These are phyloP conservation scores for Trifolium dubium DNA, from an alignment of 306 rosid species.

Conservation along the genomic window DNA sequence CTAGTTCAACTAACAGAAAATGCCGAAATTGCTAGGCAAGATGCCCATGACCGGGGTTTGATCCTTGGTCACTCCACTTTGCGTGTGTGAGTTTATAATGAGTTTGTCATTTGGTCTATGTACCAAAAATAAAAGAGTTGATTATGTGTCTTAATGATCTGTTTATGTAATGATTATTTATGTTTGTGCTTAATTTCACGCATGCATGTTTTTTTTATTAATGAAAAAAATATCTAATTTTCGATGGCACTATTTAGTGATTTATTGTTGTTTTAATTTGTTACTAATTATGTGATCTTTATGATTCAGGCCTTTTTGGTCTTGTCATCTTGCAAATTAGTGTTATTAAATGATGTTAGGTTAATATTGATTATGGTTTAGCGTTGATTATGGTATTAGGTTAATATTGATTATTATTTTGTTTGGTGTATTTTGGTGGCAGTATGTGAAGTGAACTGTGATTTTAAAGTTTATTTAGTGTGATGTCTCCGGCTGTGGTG, in stretches of 20 bases:
- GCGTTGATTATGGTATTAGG: slow-evolving; percentile 6
- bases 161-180: neutral
- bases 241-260: slow-evolving; percentile 1
- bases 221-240: neutral
- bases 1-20: no score
- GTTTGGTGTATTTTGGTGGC: slow-evolving; percentile 11
- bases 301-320: neutral
- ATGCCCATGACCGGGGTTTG: no score
- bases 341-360: neutral
- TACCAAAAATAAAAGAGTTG: neutral
- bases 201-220: slow-evolving; percentile 21
- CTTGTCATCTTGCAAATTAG: neutral
- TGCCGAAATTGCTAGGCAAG: no score
- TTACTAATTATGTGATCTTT: slow-evolving; percentile 10
- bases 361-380: neutral
- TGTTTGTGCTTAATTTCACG: neutral
- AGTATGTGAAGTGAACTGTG: slow-evolving; percentile 1
- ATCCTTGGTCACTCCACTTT: no score
- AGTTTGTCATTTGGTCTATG: no score
- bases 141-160: slow-evolving; percentile 16
- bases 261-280: slow-evolving; percentile 1
- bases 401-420: neutral
- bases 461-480: slow-evolving; percentile 39
- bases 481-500: slow-evolving; percentile 78
- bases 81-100: no score